Evolutionary conservation across 306 rosid genomes (phyloP).

Genomic region (Pterocarpus macrocarpus): DNA sequence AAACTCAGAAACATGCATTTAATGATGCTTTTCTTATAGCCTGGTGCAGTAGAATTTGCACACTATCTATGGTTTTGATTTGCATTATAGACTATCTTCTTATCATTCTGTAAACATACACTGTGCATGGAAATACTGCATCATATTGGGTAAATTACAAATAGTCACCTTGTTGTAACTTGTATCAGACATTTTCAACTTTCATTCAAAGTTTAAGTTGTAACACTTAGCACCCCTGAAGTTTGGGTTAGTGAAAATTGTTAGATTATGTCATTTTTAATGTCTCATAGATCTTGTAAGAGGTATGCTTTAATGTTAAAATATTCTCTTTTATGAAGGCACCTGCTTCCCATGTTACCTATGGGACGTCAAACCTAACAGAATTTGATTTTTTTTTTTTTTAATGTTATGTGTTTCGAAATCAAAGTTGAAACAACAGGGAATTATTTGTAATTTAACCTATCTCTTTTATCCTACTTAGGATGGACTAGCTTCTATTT

Average conservation of each 20-base stretch:
- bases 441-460: neutral
- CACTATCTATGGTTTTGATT: neutral
- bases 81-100: slow-evolving; percentile 10
- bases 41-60: slow-evolving; percentile 8
- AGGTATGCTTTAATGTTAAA: neutral
- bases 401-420: no score
- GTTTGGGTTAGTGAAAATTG: neutral
- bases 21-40: neutral
- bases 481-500: slow-evolving; percentile 29
- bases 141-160: neutral
- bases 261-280: neutral
- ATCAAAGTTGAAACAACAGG: neutral
- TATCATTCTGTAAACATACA: neutral
- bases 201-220: neutral
- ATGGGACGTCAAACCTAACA: neutral
- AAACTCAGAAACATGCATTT: slow-evolving; percentile 22
- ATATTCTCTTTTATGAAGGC: neutral
- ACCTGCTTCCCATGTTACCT: neutral
- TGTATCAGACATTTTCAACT: neutral
- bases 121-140: neutral
- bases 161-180: neutral
- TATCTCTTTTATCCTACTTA: neutral
- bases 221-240: neutral
- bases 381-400: neutral
- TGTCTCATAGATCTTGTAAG: neutral